Base-by-base conservation (phyloP, 768 basidiomycete genomes). In the Termitomyces heimii region DNA sequence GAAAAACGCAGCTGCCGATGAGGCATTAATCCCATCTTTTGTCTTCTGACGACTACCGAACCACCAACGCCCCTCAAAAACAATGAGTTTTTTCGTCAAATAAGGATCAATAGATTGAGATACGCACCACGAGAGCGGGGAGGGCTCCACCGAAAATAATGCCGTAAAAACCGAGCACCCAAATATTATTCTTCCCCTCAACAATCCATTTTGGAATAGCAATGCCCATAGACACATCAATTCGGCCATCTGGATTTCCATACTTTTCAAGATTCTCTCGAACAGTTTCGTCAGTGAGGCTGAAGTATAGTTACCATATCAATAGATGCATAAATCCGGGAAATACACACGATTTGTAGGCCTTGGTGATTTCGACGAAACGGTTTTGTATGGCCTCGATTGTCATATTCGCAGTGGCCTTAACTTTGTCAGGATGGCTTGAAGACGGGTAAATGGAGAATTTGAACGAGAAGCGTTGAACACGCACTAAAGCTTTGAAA, bases 391-490 rank as follows among this genome's bases (percentile, higher is more conserved):
- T 94, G 6, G 84, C 81, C 67, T 98, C 96, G 39, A 87, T 77
- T 0, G 95, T 98, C 63, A 93, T 77, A 66, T 97, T 94, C 2
- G 77, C 82, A 0, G 85, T 80, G 10, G 89, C 82, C 66, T 84
- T 88, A 60, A 95, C 92, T 76, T 98, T 98, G 78, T 99, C 97
- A 0, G 97, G 97, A 69, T 98, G 97, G 70, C 95, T 98, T 51
- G 8, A 29, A 31, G 34, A 47, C 42, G 47, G 39, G 45, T 24
- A 31, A 50, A 43, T 22, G 40, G 24, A 29, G 37, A 29, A 24
- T 10, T 29, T 7, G 28, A 31, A n/a, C 20, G 13, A 26, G 12
- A 53, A 8, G 1, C 53, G 18, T 4, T 53, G 4, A 45, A 24
- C 3, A 40, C 22, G 75, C 77, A 96, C 95, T 88, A 97, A 71